Conservation (phyloP, 495 filamentous ascomycete genomes). For the Evansstolkia leycettana region DNA sequence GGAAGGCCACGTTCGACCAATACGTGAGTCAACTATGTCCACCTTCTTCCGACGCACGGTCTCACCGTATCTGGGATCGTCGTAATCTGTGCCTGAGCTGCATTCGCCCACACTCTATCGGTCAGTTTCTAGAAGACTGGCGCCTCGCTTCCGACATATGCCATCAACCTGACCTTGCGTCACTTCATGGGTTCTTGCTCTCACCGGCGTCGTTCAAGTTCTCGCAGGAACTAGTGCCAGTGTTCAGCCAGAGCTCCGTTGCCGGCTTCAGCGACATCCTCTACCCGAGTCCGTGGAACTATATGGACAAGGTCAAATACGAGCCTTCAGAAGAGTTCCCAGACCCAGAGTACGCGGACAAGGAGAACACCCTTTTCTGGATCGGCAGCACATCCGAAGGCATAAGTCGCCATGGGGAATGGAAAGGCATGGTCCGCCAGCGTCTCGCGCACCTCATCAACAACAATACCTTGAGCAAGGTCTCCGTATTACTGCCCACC, state of each 20-base stretch:
- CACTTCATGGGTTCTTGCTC: constrained; percentile 60
- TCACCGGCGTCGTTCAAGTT: constrained; percentile 50
- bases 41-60: constrained; percentile 42
- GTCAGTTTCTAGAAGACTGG: constrained; percentile 55
- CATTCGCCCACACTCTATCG: constrained; percentile 51
- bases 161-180: constrained; percentile 67
- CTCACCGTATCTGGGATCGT: constrained; percentile 28
- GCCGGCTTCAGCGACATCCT: constrained; percentile 39
- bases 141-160: constrained; percentile 52
- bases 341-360: constrained; percentile 26
- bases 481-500: constrained; percentile 27
- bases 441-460: constrained; percentile 43
- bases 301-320: constrained; percentile 36
- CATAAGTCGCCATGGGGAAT: constrained; percentile 35
- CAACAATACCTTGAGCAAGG: constrained; percentile 34
- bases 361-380: constrained; percentile 39
- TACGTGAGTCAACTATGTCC: constrained; percentile 42
- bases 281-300: constrained; percentile 37
- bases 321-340: constrained; percentile 22
- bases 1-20: constrained; percentile 32
- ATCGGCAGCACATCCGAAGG: constrained; percentile 46
- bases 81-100: constrained; percentile 51
- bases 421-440: constrained; percentile 48
- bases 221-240: constrained; percentile 49
- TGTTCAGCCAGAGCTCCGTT: constrained; percentile 65